Base-by-base conservation (phyloP, 1,284 basidiomycete species). In the Omphalotus olearius region DNA sequence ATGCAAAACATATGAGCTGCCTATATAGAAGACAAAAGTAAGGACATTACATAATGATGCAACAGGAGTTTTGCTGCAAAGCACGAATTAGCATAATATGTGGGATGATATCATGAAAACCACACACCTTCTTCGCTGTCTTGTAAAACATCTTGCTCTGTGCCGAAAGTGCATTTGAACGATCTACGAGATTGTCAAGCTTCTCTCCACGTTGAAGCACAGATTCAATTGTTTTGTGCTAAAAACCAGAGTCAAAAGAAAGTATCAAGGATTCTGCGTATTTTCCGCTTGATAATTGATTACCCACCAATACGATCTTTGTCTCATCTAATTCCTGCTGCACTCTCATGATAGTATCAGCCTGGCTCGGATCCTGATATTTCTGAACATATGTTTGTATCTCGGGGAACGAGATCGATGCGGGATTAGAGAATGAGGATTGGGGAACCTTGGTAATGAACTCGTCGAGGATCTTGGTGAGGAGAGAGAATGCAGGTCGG, bases 161-260 rank as follows among this genome's bases (percentile, higher is more conserved):
- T 25, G 85, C 75, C 25, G 92, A 95, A 38, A 99, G 74, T 4
- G 90, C 89, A 57, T 93, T 92, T 42, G 94, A 98, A 47, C 95
- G 82, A 62, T 98, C 96, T 2, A 99, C 96, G 17, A 99, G 78
- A 68, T 95, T 94, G 69, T 99, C 96, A 44, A 99, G 80, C 71
- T 95, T 97, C 79, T 99, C 96, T 38, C 97, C 97, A 30, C 97
- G 83, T 68, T 97, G 87, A 35, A 99, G 79, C 2, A 99, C 96
- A 2, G 90, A 92, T 67, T 99, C 97, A 64, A 99, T 99, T 13
- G 97, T 99, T 79, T 99, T 98, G 79, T 99, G 97, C 91, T 96
- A 63, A 16, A 45, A 35, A 46, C n/a, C 38, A 41, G 14, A 33
- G 47, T 26, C 17, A 45, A 23, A 26, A 51, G 39, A 43, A 28